Evolutionary conservation across 805 yeast genomes (phyloP).

Genomic region (Maudiozyma serrabonitensis): DNA sequence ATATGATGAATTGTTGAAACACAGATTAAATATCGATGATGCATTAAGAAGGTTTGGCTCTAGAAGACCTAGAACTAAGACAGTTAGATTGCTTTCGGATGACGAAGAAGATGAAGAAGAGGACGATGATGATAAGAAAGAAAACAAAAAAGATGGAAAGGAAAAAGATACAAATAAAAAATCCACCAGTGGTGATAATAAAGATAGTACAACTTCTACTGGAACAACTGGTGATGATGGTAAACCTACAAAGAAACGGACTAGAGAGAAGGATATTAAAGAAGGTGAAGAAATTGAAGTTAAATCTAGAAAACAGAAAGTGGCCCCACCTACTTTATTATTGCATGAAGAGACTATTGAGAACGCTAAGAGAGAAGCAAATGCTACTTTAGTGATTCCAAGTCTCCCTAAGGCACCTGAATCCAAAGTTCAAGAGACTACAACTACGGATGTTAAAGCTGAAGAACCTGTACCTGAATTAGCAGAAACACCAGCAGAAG

Average conservation of each 20-base stretch:
- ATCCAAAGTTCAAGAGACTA: conserved; percentile 6
- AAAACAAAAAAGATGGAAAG: conserved; percentile 3
- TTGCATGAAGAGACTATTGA: conserved; percentile 26
- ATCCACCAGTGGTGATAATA: not conserved
- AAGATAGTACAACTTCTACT: conserved; percentile 2
- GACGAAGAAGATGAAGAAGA: conserved; percentile 20
- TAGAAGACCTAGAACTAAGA: conserved; percentile 25
- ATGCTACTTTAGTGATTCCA: conserved; percentile 25
- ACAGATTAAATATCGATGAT: conserved; percentile 29
- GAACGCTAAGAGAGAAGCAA: conserved; percentile 26
- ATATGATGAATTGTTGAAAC: conserved; percentile 28
- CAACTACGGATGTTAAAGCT: not conserved
- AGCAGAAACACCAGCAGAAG: not conserved
- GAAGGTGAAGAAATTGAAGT: conserved; percentile 10
- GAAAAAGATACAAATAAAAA: not conserved
- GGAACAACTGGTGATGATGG: conserved; percentile 3
- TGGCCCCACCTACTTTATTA: conserved; percentile 28
- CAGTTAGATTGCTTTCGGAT: conserved; percentile 24
- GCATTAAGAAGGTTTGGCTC: conserved; percentile 30
- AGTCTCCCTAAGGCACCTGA: conserved; percentile 13
- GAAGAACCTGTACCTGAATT: not conserved
- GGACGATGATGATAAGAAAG: conserved; percentile 4
- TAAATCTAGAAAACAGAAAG: conserved; percentile 13
- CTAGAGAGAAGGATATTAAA: conserved; percentile 5
- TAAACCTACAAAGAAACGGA: not conserved